phyloP scores from a whole-genome alignment of 345 rosid genomes.

The Dipteronia dyeriana region DNA sequence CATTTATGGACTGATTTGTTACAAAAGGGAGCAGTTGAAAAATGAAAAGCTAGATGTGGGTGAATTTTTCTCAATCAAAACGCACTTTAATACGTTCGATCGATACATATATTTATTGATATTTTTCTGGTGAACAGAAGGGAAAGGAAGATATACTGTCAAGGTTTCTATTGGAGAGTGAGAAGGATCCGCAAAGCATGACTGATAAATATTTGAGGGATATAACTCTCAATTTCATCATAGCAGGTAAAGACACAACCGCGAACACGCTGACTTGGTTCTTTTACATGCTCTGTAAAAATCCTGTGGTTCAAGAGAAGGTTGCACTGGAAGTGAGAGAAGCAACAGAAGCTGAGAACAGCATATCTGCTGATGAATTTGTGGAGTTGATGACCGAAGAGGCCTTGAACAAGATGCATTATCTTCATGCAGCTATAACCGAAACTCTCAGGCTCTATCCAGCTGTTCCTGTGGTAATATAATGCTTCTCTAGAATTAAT shows the following conservation, averaged over 20 bases:
- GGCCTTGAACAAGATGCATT: slow-evolving; percentile 39
- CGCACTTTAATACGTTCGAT: background rate
- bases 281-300: slow-evolving; percentile 40
- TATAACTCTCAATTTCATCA: slow-evolving; percentile 45
- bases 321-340: slow-evolving; percentile 28
- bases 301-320: slow-evolving; percentile 37
- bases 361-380: slow-evolving; percentile 25
- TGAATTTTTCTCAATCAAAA: background rate
- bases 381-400: slow-evolving; percentile 33
- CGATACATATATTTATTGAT: background rate
- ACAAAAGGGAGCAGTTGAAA: slow-evolving; percentile 37
- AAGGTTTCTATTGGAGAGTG: slow-evolving; percentile 46
- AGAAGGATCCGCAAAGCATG: slow-evolving; percentile 43
- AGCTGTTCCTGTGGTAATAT: slow-evolving; percentile 48
- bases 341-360: slow-evolving; percentile 13
- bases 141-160: slow-evolving; percentile 41
- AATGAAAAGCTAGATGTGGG: slow-evolving; percentile 27
- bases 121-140: slow-evolving; percentile 23
- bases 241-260: slow-evolving; percentile 43
- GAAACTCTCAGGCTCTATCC: slow-evolving; percentile 51
- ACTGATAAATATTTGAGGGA: slow-evolving; percentile 43
- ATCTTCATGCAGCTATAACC: slow-evolving; percentile 39
- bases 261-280: slow-evolving; percentile 47
- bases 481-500: background rate
- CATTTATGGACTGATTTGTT: slow-evolving; percentile 32